Base-by-base conservation (phyloP, 2,329 filamentous ascomycete genomes). In the Nemania sp. region DNA sequence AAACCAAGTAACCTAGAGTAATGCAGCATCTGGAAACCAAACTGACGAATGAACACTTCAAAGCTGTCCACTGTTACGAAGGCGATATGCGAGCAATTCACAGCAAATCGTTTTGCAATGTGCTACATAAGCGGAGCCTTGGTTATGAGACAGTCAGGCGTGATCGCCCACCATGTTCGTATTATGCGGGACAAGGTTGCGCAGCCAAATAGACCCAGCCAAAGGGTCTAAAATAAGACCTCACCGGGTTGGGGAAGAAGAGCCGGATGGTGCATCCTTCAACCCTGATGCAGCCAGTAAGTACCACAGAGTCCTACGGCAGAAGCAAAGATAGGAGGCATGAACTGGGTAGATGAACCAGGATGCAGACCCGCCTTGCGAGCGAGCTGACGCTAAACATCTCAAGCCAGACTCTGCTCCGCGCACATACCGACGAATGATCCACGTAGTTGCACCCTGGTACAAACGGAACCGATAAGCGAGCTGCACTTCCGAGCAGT, bases 381-480 rank as follows among this genome's bases (percentile, higher is more conserved):
- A 31, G n/a, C n/a, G n/a, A 52, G 49, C 52, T 53, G 53, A 52
- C 26, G 49, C 52, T 41, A 59, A 56, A 50, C 48, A 52, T 49
- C 11, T 17, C 19, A 47, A 52, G 40, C 52, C 26, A 20, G 37
- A 44, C 40, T 37, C 52, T 47, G 40, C 53, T 30, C 37, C 40
- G 30, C 28, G 34, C 48, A 40, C 46, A 19, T 42, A 46, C 36
- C 33, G 53, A 19, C 34, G 30, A 55, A 53, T 56, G 15, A 20
- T 34, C 28, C 39, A 26, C 49, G n/a, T 15, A 20, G 24, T 41
- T 39, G 19, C 33, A 19, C 17, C 56, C 53, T 26, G 40, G 33
- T 23, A 53, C 36, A 44, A 48, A 49, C 43, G 56, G 46, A 15
- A 30, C 53, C 56, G 56, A 59, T 59, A 56, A 56, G 56, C 52